Percentiles rank a stretch among this genome's conserved stretches.
Evolutionary conservation across 768 basidiomycete species (phyloP).

Genomic region (Tephrocybe sp.): DNA sequence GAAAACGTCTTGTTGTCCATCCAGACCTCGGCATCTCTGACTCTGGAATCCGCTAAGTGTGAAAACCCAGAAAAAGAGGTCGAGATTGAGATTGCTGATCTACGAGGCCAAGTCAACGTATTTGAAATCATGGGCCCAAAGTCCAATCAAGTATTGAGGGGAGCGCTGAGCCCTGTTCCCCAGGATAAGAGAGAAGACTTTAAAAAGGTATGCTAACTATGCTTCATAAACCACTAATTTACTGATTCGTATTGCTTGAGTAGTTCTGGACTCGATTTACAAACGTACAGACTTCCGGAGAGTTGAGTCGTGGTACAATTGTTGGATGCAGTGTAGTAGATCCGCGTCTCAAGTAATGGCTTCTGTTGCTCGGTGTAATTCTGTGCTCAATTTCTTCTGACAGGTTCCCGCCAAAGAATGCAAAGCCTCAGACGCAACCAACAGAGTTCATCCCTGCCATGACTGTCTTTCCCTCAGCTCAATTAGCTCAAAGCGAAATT

Average conservation of each 20-base stretch:
- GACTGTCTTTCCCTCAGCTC: conserved; percentile 50
- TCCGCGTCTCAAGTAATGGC: conserved; percentile 75
- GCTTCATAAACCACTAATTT: neutral
- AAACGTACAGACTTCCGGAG: conserved; percentile 64
- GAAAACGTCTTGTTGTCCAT: conserved; percentile 54
- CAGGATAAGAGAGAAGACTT: conserved; percentile 54
- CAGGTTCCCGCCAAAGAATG: conserved; percentile 85
- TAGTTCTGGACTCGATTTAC: conserved; percentile 83
- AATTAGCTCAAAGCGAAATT: conserved; percentile 63
- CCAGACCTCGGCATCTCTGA: conserved; percentile 45
- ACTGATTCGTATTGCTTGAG: neutral
- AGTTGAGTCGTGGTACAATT: conserved; percentile 69
- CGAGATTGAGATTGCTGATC: conserved; percentile 65
- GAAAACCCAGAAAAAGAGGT: conserved; percentile 22
- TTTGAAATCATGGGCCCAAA: conserved; percentile 93
- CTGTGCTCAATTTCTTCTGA: conserved; percentile 1
- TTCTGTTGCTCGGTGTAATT: neutral
- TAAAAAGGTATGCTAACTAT: conserved; percentile 41
- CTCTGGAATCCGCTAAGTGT: conserved; percentile 33
- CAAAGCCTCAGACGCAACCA: conserved; percentile 36
- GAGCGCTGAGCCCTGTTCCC: conserved; percentile 50
- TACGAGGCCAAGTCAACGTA: conserved; percentile 67
- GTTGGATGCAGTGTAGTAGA: conserved; percentile 80
- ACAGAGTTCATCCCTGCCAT: conserved; percentile 24
- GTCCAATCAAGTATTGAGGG: conserved; percentile 70